Evolutionary conservation across 768 basidiomycete genomes (phyloP).

Genomic region (Russula emetica): DNA sequence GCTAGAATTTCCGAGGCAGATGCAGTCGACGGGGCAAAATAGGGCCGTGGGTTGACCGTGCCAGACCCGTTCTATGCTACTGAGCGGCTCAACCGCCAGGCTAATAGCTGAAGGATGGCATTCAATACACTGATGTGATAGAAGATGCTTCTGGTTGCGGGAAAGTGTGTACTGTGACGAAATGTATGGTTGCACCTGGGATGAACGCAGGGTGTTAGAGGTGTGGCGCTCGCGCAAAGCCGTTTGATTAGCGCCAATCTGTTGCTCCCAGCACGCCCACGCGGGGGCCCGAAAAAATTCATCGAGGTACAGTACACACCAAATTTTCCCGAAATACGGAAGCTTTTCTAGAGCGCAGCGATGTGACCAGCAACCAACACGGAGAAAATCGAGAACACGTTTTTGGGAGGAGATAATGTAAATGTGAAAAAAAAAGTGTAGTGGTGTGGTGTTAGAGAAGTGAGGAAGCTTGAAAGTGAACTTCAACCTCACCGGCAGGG

Average conservation of each 20-base stretch:
- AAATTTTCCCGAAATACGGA: not conserved
- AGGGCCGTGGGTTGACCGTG: conserved; percentile 4
- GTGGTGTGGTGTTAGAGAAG: not conserved
- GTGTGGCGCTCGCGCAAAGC: conserved; percentile 6
- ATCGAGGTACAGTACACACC: not conserved
- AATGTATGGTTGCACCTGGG: too few relatives aligned
- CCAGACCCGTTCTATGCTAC: not conserved
- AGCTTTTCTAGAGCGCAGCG: conserved; percentile 10
- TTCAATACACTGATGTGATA: not conserved
- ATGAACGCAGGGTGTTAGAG: too few relatives aligned
- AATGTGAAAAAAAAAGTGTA: not conserved
- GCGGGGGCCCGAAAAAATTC: not conserved
- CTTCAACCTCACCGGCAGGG: not conserved
- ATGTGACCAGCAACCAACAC: conserved; percentile 8
- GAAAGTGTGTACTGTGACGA: not conserved
- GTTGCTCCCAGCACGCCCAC: not conserved
- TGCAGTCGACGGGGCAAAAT: conserved; percentile 20
- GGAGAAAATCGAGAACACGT: not conserved
- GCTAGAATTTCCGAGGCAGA: conserved; percentile 17
- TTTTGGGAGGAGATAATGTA: not conserved
- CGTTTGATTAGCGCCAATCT: not conserved
- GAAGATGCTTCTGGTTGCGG: not conserved
- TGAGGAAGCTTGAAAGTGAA: not conserved
- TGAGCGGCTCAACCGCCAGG: not conserved
- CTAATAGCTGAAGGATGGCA: not conserved